Evolutionary conservation across 1,284 basidiomycete species (phyloP).

Genomic region (Ustilago sp.): DNA sequence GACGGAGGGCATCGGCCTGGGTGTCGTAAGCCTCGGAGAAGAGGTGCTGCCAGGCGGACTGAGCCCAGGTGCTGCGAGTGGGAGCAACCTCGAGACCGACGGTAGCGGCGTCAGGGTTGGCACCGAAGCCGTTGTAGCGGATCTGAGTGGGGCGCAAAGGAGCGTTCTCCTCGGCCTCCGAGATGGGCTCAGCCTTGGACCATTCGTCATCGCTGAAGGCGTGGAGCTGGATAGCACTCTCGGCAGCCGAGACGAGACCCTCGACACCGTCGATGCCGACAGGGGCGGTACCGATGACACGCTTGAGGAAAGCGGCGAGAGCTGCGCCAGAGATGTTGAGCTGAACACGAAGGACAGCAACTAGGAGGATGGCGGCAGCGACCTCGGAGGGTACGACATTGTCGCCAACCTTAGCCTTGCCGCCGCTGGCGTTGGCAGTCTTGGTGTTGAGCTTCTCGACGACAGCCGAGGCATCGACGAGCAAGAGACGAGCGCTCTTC

Average conservation of each 20-base stretch:
- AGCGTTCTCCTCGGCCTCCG: slow-evolving; percentile 59
- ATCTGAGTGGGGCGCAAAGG: slow-evolving; percentile 56
- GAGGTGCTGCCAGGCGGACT: slow-evolving; percentile 68
- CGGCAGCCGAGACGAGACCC: slow-evolving; percentile 55
- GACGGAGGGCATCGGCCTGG: slow-evolving; percentile 72
- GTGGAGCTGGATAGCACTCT: slow-evolving; percentile 52
- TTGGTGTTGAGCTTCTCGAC: slow-evolving; percentile 59
- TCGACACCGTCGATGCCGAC: slow-evolving; percentile 61
- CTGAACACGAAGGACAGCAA: slow-evolving; percentile 57
- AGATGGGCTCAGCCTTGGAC: slow-evolving; percentile 55
- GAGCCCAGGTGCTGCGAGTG: slow-evolving; percentile 62
- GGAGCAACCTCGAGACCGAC: slow-evolving; percentile 49
- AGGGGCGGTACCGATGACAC: slow-evolving; percentile 60
- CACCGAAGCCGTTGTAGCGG: slow-evolving; percentile 63
- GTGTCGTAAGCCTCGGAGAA: slow-evolving; percentile 69
- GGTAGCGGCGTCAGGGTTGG: slow-evolving; percentile 54
- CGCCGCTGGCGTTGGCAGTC: slow-evolving; percentile 52
- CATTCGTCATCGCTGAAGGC: slow-evolving; percentile 54
- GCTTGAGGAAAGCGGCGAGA: slow-evolving; percentile 49
- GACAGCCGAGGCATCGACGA: slow-evolving; percentile 60
- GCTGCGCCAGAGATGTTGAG: slow-evolving; percentile 48
- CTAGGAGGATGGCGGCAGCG: slow-evolving; percentile 59
- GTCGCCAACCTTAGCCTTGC: slow-evolving; percentile 60
- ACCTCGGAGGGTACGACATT: slow-evolving; percentile 56
- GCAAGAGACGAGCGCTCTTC: slow-evolving; percentile 56